Percentiles rank a stretch among this genome's conserved stretches.
Conservation (phyloP, 805 yeast species). For the Kodamaea sagamina region DNA sequence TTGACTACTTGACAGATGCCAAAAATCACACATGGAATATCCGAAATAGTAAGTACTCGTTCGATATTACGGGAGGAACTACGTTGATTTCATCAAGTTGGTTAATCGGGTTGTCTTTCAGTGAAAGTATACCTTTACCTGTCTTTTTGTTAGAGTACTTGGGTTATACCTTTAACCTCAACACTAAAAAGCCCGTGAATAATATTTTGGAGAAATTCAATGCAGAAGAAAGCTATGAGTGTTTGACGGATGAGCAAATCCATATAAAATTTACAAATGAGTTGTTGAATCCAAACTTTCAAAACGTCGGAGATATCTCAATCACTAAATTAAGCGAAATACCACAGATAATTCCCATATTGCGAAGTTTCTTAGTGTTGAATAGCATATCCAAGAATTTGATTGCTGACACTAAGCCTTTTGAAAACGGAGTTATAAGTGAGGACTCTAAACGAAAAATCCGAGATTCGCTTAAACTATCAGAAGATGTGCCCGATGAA, state of each 20-base stretch:
- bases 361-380: constrained; percentile 35
- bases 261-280: constrained; percentile 10
- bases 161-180: constrained; percentile 21
- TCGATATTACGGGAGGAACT: constrained; percentile 18
- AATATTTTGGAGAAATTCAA: constrained; percentile 14
- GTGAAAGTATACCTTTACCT: constrained; percentile 31
- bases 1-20: constrained; percentile 26
- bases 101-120: constrained; percentile 28
- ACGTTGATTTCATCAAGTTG: constrained; percentile 22
- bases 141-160: constrained; percentile 31
- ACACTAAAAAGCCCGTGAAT: background rate
- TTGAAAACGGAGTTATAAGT: constrained; percentile 17
- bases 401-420: background rate
- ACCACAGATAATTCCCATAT: constrained; percentile 26
- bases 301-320: constrained; percentile 24
- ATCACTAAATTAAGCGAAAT: constrained; percentile 29
- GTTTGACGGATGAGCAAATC: constrained; percentile 3
- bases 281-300: constrained; percentile 20
- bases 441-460: constrained; percentile 31
- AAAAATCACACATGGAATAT: constrained; percentile 26
- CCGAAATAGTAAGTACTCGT: constrained; percentile 18
- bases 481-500: constrained; percentile 41
- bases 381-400: constrained; percentile 20
- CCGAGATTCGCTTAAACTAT: constrained; percentile 35
- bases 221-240: constrained; percentile 9